phyloP scores from a whole-genome alignment of 2,329 filamentous ascomycete genomes.

The Didymella keratinophila region DNA sequence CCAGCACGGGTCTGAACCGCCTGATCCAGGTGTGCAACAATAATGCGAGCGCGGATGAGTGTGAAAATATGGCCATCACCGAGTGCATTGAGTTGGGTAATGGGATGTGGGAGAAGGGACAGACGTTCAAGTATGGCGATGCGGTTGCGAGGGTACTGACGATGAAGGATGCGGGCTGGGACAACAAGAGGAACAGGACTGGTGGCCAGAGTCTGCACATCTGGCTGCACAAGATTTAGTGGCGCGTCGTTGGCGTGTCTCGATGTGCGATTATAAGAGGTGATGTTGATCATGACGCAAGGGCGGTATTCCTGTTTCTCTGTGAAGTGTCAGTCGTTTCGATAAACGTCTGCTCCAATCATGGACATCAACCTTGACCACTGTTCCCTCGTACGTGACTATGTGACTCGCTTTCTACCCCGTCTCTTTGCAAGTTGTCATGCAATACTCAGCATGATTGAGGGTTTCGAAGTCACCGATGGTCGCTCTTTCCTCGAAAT shows the following conservation, averaged over 20 bases:
- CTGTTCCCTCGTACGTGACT: too few species aligned
- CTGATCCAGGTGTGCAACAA: conserved; percentile 43
- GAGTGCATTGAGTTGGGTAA: conserved; percentile 48
- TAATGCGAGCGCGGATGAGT: conserved; percentile 27
- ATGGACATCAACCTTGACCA: background rate
- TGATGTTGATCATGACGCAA: too few species aligned
- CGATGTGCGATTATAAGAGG: background rate
- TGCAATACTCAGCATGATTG: background rate
- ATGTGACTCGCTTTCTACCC: too few species aligned
- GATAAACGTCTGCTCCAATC: background rate
- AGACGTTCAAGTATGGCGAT: conserved; percentile 45
- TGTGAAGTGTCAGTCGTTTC: background rate
- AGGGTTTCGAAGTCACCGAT: background rate
- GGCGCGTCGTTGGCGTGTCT: background rate
- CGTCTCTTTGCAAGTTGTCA: background rate
- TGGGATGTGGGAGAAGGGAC: conserved; percentile 47
- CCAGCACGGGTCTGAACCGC: conserved; percentile 38
- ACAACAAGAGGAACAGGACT: conserved; percentile 41
- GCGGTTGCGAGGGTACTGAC: conserved; percentile 43
- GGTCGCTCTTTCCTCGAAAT: background rate
- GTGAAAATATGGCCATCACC: conserved; percentile 40
- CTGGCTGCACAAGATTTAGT: conserved; percentile 39
- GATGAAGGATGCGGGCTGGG: conserved; percentile 44
- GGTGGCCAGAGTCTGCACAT: conserved; percentile 41
- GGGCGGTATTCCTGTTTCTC: background rate